Evolutionary conservation across 2,329 filamentous ascomycete species (phyloP), one percentile per base, ranked within the genome.

Genomic region (Aureobasidium pullulans): DNA sequence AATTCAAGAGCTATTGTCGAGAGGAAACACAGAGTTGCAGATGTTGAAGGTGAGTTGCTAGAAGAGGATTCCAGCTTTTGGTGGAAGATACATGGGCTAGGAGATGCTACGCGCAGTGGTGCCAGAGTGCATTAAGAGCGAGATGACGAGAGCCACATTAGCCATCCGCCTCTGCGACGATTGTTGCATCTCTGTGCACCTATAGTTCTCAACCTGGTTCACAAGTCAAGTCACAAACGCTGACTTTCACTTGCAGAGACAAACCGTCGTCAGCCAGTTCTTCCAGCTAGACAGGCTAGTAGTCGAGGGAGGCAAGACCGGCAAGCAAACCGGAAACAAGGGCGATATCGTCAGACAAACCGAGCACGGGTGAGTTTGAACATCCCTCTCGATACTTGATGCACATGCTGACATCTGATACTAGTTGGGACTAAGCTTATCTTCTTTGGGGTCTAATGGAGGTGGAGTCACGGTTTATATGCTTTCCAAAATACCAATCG

Each of bases 241-340:
- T 82, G 63, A 81, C 71, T 54, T 9, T 43, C n/a, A 13, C 28
- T 32, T 62, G 67, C 77, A 97, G 94, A 87, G 94, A 72, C 94
- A 97, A 87, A 95, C 93, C 10, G 82, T 94, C 53, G 84, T 99
- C 70, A 95, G 91, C 71, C 89, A 96, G 72, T 97, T 97, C 76
- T 97, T 90, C 77, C 89, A 96, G 76, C 75, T 95, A 63, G 92
- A 97, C 71, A 82, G 85, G 70, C 81, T 99, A 74, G 94, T 99
- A 13, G 89, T 99, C 0, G 94, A 99, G 75, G 89, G 89, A 16
- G 87, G 89, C 61, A 87, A 90, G 73, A 84, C 87, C 68, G 88
- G 88, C 65, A 90, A 88, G 75, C 83, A 92, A 71, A 83, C 77
- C 36, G 86, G 86, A 3, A 72, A 79, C n/a, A 78, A 83, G 61